These are phyloP conservation scores for Aspergillus panamensis DNA, from an alignment of 495 filamentous ascomycete genomes.

Conservation along the genomic window DNA sequence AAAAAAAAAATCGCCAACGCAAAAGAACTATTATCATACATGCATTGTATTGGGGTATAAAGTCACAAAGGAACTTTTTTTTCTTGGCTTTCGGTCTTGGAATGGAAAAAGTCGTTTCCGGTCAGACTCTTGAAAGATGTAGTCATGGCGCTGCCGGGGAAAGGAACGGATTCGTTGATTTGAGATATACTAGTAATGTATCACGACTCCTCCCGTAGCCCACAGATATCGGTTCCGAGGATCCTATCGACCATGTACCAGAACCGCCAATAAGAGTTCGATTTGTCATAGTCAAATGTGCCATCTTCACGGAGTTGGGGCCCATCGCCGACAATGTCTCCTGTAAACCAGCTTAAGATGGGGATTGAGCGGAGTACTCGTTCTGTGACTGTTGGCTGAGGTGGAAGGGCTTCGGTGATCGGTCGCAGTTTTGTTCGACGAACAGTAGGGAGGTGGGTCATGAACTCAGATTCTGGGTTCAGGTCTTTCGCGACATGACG, in stretches of 20 bases:
- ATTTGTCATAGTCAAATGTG: conserved; percentile 71
- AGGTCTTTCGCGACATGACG: conserved; percentile 27
- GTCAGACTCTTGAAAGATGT: too few species aligned
- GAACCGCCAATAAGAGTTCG: conserved; percentile 73
- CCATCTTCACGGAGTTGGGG: conserved; percentile 74
- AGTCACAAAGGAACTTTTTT: not conserved
- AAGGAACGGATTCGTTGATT: too few species aligned
- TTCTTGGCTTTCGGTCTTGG: not conserved
- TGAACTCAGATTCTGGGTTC: conserved; percentile 45
- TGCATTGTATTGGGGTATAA: conserved; percentile 2
- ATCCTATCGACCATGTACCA: conserved; percentile 48
- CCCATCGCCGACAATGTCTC: conserved; percentile 75
- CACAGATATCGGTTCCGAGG: conserved; percentile 49
- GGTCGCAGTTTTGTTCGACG: conserved; percentile 52
- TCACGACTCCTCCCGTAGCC: conserved; percentile 48
- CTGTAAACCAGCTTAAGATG: conserved; percentile 64
- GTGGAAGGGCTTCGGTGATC: conserved; percentile 58
- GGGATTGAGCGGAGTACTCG: conserved; percentile 59
- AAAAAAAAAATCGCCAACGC: not conserved
- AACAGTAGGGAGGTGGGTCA: conserved; percentile 50
- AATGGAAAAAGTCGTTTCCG: too few species aligned
- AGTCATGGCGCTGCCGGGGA: too few species aligned
- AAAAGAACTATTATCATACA: not conserved
- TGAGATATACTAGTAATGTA: not conserved
- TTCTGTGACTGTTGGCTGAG: conserved; percentile 58